Evolutionary conservation across 2,329 filamentous ascomycete genomes (phyloP).

Genomic region (Cryphonectria parasitica): DNA sequence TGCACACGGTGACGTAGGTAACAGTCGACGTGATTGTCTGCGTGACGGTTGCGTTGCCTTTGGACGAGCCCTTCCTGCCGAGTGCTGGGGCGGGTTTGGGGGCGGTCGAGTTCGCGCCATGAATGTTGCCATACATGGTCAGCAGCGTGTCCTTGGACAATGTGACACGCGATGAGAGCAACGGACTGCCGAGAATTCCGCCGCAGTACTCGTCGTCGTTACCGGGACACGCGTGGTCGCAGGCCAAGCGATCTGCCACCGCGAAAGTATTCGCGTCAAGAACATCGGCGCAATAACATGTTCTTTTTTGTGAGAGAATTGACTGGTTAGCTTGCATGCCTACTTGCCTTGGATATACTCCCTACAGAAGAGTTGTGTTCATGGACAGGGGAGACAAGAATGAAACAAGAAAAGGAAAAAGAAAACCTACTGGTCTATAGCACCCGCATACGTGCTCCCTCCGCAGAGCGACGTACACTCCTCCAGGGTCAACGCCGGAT

Average conservation of each 20-base stretch:
- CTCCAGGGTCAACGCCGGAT: slow-evolving; percentile 26
- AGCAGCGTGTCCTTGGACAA: slow-evolving; percentile 41
- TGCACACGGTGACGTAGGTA: slow-evolving; percentile 41
- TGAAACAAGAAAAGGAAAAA: not conserved
- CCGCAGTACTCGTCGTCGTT: slow-evolving; percentile 47
- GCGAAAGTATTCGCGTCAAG: slow-evolving; percentile 47
- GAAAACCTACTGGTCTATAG: slow-evolving; percentile 11
- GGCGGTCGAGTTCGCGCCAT: slow-evolving; percentile 33
- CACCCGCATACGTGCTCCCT: slow-evolving; percentile 22
- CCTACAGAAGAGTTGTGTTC: not conserved
- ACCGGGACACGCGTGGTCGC: slow-evolving; percentile 48
- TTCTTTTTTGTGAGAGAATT: slow-evolving; percentile 7
- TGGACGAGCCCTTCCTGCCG: slow-evolving; percentile 30
- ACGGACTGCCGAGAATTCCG: slow-evolving; percentile 34
- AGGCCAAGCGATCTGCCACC: slow-evolving; percentile 37
- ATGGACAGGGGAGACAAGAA: no score
- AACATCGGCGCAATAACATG: slow-evolving; percentile 50
- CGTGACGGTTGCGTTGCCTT: not conserved
- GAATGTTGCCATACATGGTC: slow-evolving; percentile 48
- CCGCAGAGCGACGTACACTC: slow-evolving; percentile 21
- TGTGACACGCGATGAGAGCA: slow-evolving; percentile 33
- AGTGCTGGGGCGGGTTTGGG: slow-evolving; percentile 42
- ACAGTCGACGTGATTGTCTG: slow-evolving; percentile 35
- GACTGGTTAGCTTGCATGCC: not conserved
- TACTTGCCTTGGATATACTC: not conserved